Base-by-base conservation (phyloP, 2,329 filamentous ascomycete species). In the Herpotrichia juniperi region DNA sequence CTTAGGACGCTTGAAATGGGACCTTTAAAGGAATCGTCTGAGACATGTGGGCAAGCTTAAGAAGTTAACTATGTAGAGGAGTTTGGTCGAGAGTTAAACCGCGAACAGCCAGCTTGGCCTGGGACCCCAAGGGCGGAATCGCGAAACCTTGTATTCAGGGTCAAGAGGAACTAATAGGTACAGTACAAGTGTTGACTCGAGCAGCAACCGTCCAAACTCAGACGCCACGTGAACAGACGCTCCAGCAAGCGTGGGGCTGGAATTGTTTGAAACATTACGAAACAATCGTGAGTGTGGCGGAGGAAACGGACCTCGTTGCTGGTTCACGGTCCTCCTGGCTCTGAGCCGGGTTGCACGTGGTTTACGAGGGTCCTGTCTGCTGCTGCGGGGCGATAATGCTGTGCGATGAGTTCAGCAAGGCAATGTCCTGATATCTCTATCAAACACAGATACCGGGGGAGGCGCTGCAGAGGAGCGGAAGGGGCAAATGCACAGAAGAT, bases 101-200 rank as follows among this genome's bases (percentile, higher is more conserved):
- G 19, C 11, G 19, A 40, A 40, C 21, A n/a, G 40, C 3, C 25
- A 16, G 40, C 40, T 43, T 43, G 40, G 40, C 17, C 30, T 22
- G 17, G 37, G 40, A 45, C 31, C 11, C 14, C 32, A 17, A 49
- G 34, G 11, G 26, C 43, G 47, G 50, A 53, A 37, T 40, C 26
- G 47, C 42, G 45, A 47, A 43, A 43, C 45, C 21, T 42, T 24
- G 49, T 16, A 47, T 46, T 40, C 34, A 45, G 40, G 48, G 47
- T 45, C 50, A 50, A 54, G 46, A 34, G 35, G 8, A 37, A 17
- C 11, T 9, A 7, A 19, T 7, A 17, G 6, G 34, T 19, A 17
- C 19, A 37, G 14, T 6, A 37, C 34, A 34, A n/a, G 31, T 34
- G 34, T 21, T 17, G 12, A 25, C 11, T 34, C 31, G 31, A n/a